These are phyloP conservation scores for Penicillium sp. DNA, from an alignment of 2,329 filamentous ascomycete species.

Conservation along the genomic window DNA sequence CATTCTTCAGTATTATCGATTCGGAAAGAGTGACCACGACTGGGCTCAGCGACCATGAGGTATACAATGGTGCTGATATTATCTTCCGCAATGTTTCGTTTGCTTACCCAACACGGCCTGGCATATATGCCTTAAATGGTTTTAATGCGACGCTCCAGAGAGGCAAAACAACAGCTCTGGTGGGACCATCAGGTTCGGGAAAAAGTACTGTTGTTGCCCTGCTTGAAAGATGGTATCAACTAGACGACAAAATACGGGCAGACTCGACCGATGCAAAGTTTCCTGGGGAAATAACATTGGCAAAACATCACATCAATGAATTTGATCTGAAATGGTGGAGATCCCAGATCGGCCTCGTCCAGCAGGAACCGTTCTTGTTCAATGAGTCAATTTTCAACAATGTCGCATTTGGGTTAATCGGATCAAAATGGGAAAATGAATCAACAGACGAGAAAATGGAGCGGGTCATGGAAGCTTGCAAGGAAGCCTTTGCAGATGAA, in stretches of 20 bases:
- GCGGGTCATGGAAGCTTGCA: slow-evolving; percentile 78
- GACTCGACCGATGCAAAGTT: too few relatives aligned
- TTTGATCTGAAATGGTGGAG: neutral
- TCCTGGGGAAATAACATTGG: too few relatives aligned
- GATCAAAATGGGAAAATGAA: slow-evolving; percentile 71
- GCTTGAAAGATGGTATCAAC: slow-evolving; percentile 84
- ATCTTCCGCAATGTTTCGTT: neutral
- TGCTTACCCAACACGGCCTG: neutral
- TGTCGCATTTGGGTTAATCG: slow-evolving; percentile 87
- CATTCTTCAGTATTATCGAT: neutral
- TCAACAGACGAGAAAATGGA: slow-evolving; percentile 64
- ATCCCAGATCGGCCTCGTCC: slow-evolving; percentile 77
- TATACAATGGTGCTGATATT: neutral
- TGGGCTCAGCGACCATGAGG: neutral
- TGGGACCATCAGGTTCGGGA: slow-evolving; percentile 90
- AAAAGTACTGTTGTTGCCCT: slow-evolving; percentile 94
- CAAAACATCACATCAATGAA: slow-evolving; percentile 51
- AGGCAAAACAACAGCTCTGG: slow-evolving; percentile 88
- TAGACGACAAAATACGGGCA: too few relatives aligned
- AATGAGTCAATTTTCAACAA: slow-evolving; percentile 86
- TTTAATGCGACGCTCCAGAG: neutral
- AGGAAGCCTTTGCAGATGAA: slow-evolving; percentile 90
- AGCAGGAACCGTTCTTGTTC: slow-evolving; percentile 90
- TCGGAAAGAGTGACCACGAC: neutral
- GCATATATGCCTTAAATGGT: neutral